phyloP scores from a whole-genome alignment of 208 protist genomes.

The Leishmania gerbilli region DNA sequence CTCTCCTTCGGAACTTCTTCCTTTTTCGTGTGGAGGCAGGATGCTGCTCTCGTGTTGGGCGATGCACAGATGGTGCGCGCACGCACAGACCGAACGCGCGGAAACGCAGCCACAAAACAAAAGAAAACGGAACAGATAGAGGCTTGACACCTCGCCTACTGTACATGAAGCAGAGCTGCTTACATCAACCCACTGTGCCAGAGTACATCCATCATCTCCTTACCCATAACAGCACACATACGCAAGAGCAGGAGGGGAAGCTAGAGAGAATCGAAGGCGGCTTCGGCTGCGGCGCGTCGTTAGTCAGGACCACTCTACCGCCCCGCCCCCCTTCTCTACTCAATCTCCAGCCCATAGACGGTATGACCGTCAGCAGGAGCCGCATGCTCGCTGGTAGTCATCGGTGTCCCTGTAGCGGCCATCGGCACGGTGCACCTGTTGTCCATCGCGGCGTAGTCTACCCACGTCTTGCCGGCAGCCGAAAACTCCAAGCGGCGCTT shows the following conservation, averaged over 20 bases:
- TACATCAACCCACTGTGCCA: neutral
- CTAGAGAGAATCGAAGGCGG: neutral
- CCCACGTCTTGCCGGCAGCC: conserved; percentile 52
- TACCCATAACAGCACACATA: neutral
- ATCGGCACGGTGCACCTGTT: neutral
- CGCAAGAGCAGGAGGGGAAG: neutral
- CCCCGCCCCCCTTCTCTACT: conserved; percentile 5
- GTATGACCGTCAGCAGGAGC: neutral
- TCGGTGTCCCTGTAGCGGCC: neutral
- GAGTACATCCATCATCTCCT: neutral
- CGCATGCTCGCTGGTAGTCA: neutral
- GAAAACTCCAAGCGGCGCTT: conserved; percentile 53
- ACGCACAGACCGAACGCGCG: neutral
- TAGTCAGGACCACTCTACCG: neutral
- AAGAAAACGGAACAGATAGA: conserved; percentile 2
- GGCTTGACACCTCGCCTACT: conserved; percentile 4
- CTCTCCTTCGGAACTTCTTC: neutral
- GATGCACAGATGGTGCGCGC: neutral
- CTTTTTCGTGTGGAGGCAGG: neutral
- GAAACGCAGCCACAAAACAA: conserved; percentile 8
- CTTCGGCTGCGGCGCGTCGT: neutral
- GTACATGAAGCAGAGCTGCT: conserved; percentile 8
- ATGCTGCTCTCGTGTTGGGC: neutral
- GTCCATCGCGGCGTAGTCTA: conserved; percentile 38
- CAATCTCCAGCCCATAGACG: conserved; percentile 31